A percentile compares a stretch with the other conserved stretches of the same genome.
Evolutionary conservation across 805 yeast species (phyloP).

Genomic region (Wickerhamomyces mucosus): DNA sequence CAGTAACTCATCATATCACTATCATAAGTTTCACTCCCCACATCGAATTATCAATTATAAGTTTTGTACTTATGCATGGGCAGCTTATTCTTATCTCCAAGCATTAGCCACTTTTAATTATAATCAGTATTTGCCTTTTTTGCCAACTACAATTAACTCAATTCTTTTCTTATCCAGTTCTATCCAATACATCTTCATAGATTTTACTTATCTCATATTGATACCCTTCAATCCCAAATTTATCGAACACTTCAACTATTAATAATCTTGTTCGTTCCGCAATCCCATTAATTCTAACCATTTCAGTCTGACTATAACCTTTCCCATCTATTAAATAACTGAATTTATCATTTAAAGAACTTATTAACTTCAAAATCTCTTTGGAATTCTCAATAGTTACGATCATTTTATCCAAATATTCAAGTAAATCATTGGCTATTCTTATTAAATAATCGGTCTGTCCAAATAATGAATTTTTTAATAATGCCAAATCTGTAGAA

Average conservation of each 20-base stretch:
- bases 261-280: conserved; percentile 41
- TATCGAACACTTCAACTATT: conserved; percentile 27
- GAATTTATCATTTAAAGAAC: conserved; percentile 33
- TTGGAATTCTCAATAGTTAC: conserved; percentile 10
- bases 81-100: no score
- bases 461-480: conserved; percentile 32
- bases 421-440: conserved; percentile 59
- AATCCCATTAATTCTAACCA: conserved; percentile 41
- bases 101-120: no score
- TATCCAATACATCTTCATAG: conserved; percentile 33
- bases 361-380: conserved; percentile 26
- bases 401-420: conserved; percentile 40
- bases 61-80: no score
- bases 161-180: conserved; percentile 12
- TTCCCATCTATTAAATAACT: conserved; percentile 23
- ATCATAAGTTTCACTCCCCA: no score
- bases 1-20: no score
- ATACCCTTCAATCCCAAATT: conserved; percentile 28
- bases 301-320: conserved; percentile 37
- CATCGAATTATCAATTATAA: no score
- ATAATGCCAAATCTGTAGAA: conserved; percentile 17
- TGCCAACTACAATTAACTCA: neutral
- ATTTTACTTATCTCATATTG: conserved; percentile 35
- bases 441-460: conserved; percentile 54
- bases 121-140: conserved; percentile 13